phyloP scores from a whole-genome alignment of 768 basidiomycete genomes.

The Melanogaster broomeanus region DNA sequence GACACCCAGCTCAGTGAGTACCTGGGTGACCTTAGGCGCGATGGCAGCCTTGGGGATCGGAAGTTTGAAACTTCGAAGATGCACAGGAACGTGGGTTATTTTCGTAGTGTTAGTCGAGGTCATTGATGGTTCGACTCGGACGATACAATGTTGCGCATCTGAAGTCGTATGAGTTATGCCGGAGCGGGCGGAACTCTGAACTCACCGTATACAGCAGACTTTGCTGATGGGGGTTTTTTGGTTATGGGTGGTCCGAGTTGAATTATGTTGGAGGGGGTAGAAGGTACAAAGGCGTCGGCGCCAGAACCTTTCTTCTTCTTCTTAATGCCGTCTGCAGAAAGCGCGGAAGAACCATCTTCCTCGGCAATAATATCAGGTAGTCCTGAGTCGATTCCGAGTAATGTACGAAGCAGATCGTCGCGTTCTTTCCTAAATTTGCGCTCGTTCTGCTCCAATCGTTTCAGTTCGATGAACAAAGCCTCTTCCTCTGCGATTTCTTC shows the following conservation, averaged over 20 bases:
- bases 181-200: background rate
- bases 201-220: constrained; percentile 63
- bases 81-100: constrained; percentile 74
- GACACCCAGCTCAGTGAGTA: constrained; percentile 77
- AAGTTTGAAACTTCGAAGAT: constrained; percentile 85
- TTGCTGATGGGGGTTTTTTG: constrained; percentile 45
- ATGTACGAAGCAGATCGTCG: constrained; percentile 80
- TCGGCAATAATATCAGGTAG: constrained; percentile 64
- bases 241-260: constrained; percentile 38
- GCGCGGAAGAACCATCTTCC: constrained; percentile 59
- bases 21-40: constrained; percentile 73
- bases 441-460: constrained; percentile 93
- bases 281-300: constrained; percentile 35
- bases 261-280: constrained; percentile 38
- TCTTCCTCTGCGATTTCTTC: constrained; percentile 95
- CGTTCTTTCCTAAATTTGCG: constrained; percentile 84
- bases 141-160: constrained; percentile 76
- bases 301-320: constrained; percentile 49
- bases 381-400: constrained; percentile 88
- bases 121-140: constrained; percentile 59
- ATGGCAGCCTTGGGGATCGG: constrained; percentile 75
- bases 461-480: constrained; percentile 88
- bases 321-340: constrained; percentile 49
- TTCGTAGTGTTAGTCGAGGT: constrained; percentile 53
- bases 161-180: constrained; percentile 15